Conservation (phyloP, 345 rosid species). For the Syzygium jambos region DNA sequence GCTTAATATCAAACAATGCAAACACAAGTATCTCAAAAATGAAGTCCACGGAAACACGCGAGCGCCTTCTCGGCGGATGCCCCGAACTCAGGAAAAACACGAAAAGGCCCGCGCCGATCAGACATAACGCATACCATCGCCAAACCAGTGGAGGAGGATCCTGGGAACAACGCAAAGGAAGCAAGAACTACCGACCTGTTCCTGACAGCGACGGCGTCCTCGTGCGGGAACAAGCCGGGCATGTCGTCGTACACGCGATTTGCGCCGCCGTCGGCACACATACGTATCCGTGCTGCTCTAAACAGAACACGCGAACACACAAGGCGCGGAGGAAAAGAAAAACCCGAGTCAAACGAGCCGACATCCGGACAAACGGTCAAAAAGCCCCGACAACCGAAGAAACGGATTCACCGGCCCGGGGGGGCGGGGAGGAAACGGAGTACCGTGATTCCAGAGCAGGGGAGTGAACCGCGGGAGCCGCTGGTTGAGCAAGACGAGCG, state of each 20-base stretch:
- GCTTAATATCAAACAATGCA: neutral
- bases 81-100: neutral
- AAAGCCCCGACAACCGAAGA: neutral
- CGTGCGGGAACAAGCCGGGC: conserved; percentile 55
- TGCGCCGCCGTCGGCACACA: conserved; percentile 99
- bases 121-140: neutral
- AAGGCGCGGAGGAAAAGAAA: neutral
- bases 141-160: too few relatives aligned
- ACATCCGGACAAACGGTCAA: neutral
- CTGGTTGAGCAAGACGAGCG: conserved; percentile 72
- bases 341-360: neutral
- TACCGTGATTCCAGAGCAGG: conserved; percentile 84
- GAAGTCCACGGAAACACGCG: neutral
- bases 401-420: too few relatives aligned
- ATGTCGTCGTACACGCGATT: conserved; percentile 88
- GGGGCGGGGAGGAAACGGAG: neutral
- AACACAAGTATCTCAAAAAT: neutral
- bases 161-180: too few relatives aligned
- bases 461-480: conserved; percentile 66
- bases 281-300: conserved; percentile 69
- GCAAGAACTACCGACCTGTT: conserved; percentile 38
- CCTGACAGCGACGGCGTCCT: conserved; percentile 47
- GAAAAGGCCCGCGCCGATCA: neutral
- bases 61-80: neutral
- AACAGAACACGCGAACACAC: neutral